A percentile compares a stretch with the other conserved stretches of the same genome.
Conservation (phyloP, 2,329 filamentous ascomycete species). For the Alternaria alternata region DNA sequence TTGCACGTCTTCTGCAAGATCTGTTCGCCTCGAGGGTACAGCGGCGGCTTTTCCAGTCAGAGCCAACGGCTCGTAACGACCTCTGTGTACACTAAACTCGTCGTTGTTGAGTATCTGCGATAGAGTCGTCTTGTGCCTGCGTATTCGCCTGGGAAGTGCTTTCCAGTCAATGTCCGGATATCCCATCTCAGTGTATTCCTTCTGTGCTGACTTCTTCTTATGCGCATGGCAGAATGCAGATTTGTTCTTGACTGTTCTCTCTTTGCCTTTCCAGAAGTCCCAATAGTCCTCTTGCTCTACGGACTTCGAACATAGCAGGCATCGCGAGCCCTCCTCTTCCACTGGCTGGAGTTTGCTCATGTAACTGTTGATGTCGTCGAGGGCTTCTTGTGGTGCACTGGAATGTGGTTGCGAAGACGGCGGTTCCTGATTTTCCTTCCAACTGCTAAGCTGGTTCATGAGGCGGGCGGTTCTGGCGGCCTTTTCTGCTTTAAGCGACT, state of each 20-base stretch:
- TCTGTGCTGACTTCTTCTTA: constrained; percentile 38
- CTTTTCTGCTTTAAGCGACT: background rate
- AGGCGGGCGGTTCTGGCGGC: constrained; percentile 19
- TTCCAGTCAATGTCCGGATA: constrained; percentile 80
- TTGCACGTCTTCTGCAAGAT: constrained; percentile 53
- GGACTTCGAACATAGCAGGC: constrained; percentile 71
- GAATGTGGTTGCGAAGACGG: constrained; percentile 27
- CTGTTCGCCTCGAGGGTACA: constrained; percentile 46
- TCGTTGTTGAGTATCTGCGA: constrained; percentile 66
- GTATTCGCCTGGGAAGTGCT: constrained; percentile 66
- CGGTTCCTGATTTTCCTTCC: constrained; percentile 20
- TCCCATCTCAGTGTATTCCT: constrained; percentile 60
- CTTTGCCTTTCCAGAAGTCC: constrained; percentile 45
- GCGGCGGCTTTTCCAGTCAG: constrained; percentile 38
- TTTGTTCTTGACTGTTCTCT: constrained; percentile 61
- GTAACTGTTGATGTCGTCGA: constrained; percentile 29
- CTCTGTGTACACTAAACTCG: constrained; percentile 19
- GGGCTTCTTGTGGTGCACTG: constrained; percentile 24
- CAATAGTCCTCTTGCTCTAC: constrained; percentile 66
- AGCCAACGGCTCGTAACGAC: constrained; percentile 32
- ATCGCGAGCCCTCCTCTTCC: constrained; percentile 49
- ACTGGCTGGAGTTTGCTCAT: constrained; percentile 25
- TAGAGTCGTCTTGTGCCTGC: constrained; percentile 64
- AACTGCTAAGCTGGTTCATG: constrained; percentile 26
- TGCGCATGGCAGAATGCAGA: constrained; percentile 49